Conservation (phyloP, 2,329 filamentous ascomycete genomes). For the Exophiala mesophila region DNA sequence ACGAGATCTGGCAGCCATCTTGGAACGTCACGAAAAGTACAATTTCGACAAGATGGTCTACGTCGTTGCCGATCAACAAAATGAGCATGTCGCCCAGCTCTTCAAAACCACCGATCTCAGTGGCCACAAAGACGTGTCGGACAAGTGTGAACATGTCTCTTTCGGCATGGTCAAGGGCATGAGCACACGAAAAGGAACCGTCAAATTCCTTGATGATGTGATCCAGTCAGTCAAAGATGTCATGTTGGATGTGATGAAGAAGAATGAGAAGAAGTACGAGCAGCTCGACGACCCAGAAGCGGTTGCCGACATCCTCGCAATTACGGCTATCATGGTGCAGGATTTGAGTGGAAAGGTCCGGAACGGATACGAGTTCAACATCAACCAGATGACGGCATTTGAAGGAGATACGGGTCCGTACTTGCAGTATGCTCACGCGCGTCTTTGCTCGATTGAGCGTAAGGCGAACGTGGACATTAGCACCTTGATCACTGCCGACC, state of each 20-base stretch:
- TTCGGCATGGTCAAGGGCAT: conserved; percentile 65
- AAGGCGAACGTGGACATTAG: conserved; percentile 47
- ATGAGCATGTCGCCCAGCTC: conserved; percentile 59
- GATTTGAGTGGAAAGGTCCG: conserved; percentile 89
- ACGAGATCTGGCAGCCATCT: conserved; percentile 62
- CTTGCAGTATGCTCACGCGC: conserved; percentile 60
- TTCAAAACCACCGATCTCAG: conserved; percentile 62
- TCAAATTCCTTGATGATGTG: conserved; percentile 70
- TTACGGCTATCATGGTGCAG: conserved; percentile 94
- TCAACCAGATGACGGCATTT: conserved; percentile 61
- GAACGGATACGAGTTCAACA: conserved; percentile 62
- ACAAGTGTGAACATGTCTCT: conserved; percentile 59
- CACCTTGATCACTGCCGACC: conserved; percentile 51
- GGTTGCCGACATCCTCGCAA: conserved; percentile 82
- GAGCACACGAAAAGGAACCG: conserved; percentile 63
- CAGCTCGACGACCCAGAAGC: conserved; percentile 79
- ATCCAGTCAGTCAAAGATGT: conserved; percentile 77
- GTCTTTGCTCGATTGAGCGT: conserved; percentile 55
- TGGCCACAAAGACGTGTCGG: conserved; percentile 56
- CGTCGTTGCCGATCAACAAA: conserved; percentile 60
- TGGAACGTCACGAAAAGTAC: conserved; percentile 59
- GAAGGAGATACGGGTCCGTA: conserved; percentile 63
- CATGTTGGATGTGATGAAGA: conserved; percentile 97
- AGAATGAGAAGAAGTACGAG: conserved; percentile 83
- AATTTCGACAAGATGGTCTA: conserved; percentile 66